These are phyloP conservation scores for Gillenia trifoliata DNA, from an alignment of 306 rosid species.

Conservation along the genomic window DNA sequence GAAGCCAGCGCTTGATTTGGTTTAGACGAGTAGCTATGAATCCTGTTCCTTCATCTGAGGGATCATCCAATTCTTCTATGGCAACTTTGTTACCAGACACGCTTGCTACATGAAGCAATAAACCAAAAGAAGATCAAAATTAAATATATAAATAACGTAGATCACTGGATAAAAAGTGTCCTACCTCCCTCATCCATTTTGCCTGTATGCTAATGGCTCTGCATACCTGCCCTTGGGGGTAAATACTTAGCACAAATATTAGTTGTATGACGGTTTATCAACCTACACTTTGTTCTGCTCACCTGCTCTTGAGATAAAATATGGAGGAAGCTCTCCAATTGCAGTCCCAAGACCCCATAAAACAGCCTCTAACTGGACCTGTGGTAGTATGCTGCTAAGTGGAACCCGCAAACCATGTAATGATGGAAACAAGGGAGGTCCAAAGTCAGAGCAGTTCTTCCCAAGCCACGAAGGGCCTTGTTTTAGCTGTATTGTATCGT, in stretches of 20 bases:
- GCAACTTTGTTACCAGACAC: slow-evolving; percentile 58
- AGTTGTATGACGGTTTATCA: not conserved
- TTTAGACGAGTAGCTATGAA: slow-evolving; percentile 42
- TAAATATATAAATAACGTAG: not conserved
- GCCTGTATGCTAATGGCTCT: not conserved
- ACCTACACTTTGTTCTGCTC: slow-evolving; percentile 13
- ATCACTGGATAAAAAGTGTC: not conserved
- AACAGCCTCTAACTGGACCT: slow-evolving; percentile 88
- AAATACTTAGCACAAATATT: not conserved
- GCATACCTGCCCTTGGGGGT: not conserved
- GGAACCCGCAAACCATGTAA: slow-evolving; percentile 69
- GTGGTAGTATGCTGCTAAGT: slow-evolving; percentile 76
- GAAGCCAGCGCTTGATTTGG: slow-evolving; percentile 64
- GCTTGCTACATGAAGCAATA: slow-evolving; percentile 49
- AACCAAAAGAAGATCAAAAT: not conserved
- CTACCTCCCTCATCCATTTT: not conserved
- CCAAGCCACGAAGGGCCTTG: slow-evolving; percentile 94
- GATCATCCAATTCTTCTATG: slow-evolving; percentile 59
- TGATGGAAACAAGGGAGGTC: slow-evolving; percentile 65
- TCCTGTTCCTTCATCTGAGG: slow-evolving; percentile 56
- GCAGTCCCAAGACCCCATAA: slow-evolving; percentile 98
- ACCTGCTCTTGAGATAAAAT: slow-evolving; percentile 99
- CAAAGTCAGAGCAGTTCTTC: slow-evolving; percentile 80
- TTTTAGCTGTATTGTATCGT: slow-evolving; percentile 86
- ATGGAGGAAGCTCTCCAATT: slow-evolving; percentile 98